Evolutionary conservation across 768 basidiomycete species (phyloP), one percentile per base, ranked within the genome.

Genomic region (Strobilomyces echinocephalus): DNA sequence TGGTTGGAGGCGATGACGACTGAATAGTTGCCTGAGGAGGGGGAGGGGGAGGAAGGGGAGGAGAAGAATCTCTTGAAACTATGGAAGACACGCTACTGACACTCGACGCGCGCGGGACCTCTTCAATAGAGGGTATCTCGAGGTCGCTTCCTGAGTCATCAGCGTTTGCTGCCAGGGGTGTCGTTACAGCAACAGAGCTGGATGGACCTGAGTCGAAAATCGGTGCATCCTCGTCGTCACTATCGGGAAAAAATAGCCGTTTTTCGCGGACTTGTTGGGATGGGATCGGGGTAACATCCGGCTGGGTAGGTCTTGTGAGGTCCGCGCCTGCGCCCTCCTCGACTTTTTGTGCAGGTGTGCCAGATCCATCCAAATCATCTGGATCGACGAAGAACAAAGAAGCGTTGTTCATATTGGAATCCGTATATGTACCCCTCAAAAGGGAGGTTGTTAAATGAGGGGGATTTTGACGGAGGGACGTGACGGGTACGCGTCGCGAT

Each of bases 361-460:
- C 30, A 35, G 53, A 45, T 18, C 73, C 72, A 8, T 72, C 74
- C 43, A 82, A 76, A 51, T 80, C 83, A 34, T 74, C 74, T 15
- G 84, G 81, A 34, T 76, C 77, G 35, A 81, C 79, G 65, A 88
- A 87, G 63, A 88, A 87, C 10, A 79, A 68, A 8, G 66, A 68
- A 12, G 11, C 35, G 43, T 41, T 34, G 38, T 39, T 51, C 64
- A 69, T 68, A 20, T 39, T 7, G 14, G 24, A 24, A 39, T 43
- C 7, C 31, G 35, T 21, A 20, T 48, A 16, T 21, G 20, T 48
- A 16, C 18, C 33, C 35, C 38, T n/a, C 14, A 14, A 5, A 31
- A 38, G 8, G 26, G 28, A 10, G 49, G 26, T 18, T 20, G 33
- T 12, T 12, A 40, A 34, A 42, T 41, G n/a, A 16, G 15, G 14